Conservation (phyloP, 2,329 filamentous ascomycete genomes). For the Botryotinia narcissicola region DNA sequence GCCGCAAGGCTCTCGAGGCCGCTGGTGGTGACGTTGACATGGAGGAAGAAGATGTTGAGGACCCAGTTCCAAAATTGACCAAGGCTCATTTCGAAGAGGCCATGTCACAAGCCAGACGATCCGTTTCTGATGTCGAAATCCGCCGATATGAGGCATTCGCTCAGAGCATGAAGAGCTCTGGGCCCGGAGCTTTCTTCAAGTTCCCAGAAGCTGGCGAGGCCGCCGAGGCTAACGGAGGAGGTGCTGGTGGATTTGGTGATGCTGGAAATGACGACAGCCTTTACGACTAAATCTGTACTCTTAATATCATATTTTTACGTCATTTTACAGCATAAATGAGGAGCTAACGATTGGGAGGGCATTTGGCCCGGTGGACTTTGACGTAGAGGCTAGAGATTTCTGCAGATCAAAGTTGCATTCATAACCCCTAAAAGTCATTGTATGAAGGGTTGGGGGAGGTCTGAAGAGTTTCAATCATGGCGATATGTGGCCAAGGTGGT, state of each 20-base stretch:
- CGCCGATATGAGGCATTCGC: conserved; percentile 97
- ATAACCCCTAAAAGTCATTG: conserved; percentile 4
- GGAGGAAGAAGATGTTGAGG: conserved; percentile 78
- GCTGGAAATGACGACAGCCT: conserved; percentile 94
- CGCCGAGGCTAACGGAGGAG: conserved; percentile 47
- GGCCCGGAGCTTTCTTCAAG: conserved; percentile 95
- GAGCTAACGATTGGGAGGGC: conserved; percentile 22
- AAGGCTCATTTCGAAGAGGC: conserved; percentile 98
- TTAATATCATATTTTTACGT: conserved; percentile 31
- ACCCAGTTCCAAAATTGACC: conserved; percentile 93
- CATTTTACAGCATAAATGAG: conserved; percentile 21
- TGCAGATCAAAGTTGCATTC: conserved; percentile 7
- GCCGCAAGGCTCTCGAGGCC: conserved; percentile 83
- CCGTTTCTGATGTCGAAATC: conserved; percentile 95
- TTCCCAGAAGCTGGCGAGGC: conserved; percentile 70
- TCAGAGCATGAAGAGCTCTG: conserved; percentile 98
- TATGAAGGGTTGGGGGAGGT: background rate
- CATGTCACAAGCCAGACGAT: conserved; percentile 90
- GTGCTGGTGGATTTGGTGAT: conserved; percentile 71
- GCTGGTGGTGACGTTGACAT: conserved; percentile 77
- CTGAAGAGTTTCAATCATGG: conserved; percentile 12
- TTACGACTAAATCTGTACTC: conserved; percentile 70
- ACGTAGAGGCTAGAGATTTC: conserved; percentile 24
- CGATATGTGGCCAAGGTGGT: conserved; percentile 14
- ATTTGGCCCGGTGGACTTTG: conserved; percentile 22